Conservation (phyloP, 306 rosid genomes). For the Morella rubra region DNA sequence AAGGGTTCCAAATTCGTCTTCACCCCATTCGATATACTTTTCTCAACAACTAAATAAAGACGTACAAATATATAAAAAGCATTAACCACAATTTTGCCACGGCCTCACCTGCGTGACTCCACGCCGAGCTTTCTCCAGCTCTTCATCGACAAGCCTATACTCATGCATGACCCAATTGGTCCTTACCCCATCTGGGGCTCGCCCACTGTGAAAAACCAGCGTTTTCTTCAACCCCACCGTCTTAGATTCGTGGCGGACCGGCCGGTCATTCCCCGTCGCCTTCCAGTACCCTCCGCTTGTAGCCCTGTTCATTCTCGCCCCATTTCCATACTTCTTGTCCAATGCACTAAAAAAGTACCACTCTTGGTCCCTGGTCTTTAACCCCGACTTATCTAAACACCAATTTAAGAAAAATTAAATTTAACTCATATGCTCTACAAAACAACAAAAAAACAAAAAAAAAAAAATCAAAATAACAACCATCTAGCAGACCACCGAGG, state of each 20-base stretch:
- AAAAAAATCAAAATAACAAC: background rate
- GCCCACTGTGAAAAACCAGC: slow-evolving; percentile 90
- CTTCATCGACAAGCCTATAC: slow-evolving; percentile 87
- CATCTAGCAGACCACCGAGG: background rate
- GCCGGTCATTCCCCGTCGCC: slow-evolving; percentile 94
- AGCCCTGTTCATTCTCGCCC: slow-evolving; percentile 99
- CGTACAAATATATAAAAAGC: background rate
- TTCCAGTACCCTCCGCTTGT: slow-evolving; percentile 93
- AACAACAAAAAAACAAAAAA: slow-evolving; percentile 6
- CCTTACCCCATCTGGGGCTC: slow-evolving; percentile 92
- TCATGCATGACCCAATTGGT: slow-evolving; percentile 99
- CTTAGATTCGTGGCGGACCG: slow-evolving; percentile 62
- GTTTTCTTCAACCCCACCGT: slow-evolving; percentile 89
- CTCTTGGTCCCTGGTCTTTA: slow-evolving; percentile 99
- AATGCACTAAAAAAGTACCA: slow-evolving; percentile 95
- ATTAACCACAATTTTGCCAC: slow-evolving; percentile 23
- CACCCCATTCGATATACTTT: slow-evolving; percentile 34
- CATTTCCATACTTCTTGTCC: slow-evolving; percentile 98
- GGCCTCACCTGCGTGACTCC: slow-evolving; percentile 78
- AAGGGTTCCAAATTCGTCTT: slow-evolving; percentile 21
- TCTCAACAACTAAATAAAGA: slow-evolving; percentile 1
- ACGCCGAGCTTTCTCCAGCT: slow-evolving; percentile 56
- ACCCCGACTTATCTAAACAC: slow-evolving; percentile 73
- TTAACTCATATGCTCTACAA: background rate
- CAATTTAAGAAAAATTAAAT: slow-evolving; percentile 16